Evolutionary conservation across 805 yeast species (phyloP).

Genomic region (Suhomyces faveliae): DNA sequence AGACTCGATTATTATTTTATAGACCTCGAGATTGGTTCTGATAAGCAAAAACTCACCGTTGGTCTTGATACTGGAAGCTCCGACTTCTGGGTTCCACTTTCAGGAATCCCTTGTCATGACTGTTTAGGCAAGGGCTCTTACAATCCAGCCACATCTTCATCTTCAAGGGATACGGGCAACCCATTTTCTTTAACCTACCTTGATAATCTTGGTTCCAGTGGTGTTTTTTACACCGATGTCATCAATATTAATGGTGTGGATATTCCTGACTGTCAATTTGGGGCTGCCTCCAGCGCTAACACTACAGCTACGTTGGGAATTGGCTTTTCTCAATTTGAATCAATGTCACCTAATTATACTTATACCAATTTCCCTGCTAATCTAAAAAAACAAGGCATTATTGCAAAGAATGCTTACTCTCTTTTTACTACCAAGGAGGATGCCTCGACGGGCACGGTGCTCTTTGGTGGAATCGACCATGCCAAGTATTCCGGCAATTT

Average conservation of each 20-base stretch:
- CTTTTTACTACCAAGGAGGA: conserved; percentile 10
- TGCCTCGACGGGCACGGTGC: conserved; percentile 11
- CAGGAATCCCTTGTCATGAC: background rate
- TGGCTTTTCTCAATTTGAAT: background rate
- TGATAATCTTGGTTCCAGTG: background rate
- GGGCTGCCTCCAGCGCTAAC: conserved; percentile 5
- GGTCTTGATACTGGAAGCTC: conserved; percentile 14
- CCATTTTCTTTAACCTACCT: conserved; percentile 5
- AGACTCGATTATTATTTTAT: conserved; percentile 5
- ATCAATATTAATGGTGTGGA: conserved; percentile 3
- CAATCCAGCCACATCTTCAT: conserved; percentile 10
- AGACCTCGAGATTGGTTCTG: conserved; percentile 8
- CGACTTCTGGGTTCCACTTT: conserved; percentile 10
- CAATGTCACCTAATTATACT: background rate
- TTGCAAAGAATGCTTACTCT: conserved; percentile 16
- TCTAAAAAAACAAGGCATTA: conserved; percentile 25
- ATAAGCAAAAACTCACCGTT: conserved; percentile 8
- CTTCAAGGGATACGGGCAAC: conserved; percentile 3
- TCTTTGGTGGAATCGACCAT: conserved; percentile 17
- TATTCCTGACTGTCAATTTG: conserved; percentile 8
- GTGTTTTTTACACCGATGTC: conserved; percentile 3
- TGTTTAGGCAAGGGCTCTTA: background rate
- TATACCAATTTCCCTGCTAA: conserved; percentile 19
- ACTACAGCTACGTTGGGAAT: conserved; percentile 13
- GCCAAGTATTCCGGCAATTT: conserved; percentile 10